Evolutionary conservation across 2,329 filamentous ascomycete genomes (phyloP).

Genomic region (Mariannaea elegans): DNA sequence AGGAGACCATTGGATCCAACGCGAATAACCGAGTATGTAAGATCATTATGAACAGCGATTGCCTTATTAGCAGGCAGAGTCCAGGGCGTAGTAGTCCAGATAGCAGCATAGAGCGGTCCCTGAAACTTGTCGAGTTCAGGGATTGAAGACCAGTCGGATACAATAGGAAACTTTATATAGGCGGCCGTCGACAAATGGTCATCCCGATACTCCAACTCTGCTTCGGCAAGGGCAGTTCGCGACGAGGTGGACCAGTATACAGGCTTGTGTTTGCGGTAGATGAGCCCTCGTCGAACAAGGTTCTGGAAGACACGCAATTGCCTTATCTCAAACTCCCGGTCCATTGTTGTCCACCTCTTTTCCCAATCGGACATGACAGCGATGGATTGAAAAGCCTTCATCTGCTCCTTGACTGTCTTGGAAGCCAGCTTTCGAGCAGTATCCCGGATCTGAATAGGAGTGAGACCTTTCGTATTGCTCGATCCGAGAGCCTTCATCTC

Average conservation of each 20-base stretch:
- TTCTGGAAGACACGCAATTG: constrained; percentile 80
- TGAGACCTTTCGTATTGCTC: constrained; percentile 52
- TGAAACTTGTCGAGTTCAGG: constrained; percentile 50
- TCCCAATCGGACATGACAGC: constrained; percentile 86
- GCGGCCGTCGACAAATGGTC: constrained; percentile 76
- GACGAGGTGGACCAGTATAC: constrained; percentile 90
- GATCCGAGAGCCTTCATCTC: constrained; percentile 90
- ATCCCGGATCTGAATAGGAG: constrained; percentile 67
- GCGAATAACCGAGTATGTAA: constrained; percentile 77
- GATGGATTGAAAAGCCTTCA: constrained; percentile 76
- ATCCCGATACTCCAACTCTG: constrained; percentile 85
- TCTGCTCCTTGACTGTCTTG: constrained; percentile 76
- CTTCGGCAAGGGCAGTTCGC: constrained; percentile 81
- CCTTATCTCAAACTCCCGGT: constrained; percentile 75
- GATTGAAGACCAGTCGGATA: constrained; percentile 47
- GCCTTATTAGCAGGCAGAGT: constrained; percentile 92
- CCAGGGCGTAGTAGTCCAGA: constrained; percentile 99
- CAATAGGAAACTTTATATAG: constrained; percentile 82
- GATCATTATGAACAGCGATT: constrained; percentile 79
- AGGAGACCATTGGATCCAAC: constrained; percentile 69
- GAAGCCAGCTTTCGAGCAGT: constrained; percentile 72
- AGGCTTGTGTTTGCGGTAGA: constrained; percentile 82
- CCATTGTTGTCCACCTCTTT: constrained; percentile 81
- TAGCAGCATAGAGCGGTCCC: constrained; percentile 76
- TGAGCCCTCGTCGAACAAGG: constrained; percentile 76